Evolutionary conservation across 768 basidiomycete genomes (phyloP), one percentile per base, ranked within the genome.

Genomic region (Podaxis sp.): DNA sequence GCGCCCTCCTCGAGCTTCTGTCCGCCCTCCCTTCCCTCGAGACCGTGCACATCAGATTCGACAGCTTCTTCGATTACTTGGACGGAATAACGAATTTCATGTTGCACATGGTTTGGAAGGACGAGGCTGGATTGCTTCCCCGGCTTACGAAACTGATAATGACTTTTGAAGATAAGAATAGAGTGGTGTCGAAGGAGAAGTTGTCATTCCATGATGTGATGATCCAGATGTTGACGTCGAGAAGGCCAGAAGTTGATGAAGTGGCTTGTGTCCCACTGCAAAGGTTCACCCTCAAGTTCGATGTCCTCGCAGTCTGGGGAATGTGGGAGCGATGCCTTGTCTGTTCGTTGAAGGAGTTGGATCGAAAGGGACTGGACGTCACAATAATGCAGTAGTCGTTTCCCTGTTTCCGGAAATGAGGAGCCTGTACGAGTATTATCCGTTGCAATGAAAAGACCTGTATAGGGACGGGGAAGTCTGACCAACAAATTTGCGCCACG

Each of bases 151-250:
- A 55, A 5, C 36, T 55, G n/a, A 7, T 17, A n/a, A 33, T 55
- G 5, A 38, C 53, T 19, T 19, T 55, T 3, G 36, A 37, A 36
- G 53, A 55, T 55, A 29, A 55, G 36, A 55, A 33, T 22, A 55
- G 36, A 17, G 53, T 55, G 29, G 53, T 55, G 36, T 38, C 53
- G 33, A 55, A 55, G 33, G 53, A 55, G 53, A 37, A 17, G 33
- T 36, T 55, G 3, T n/a, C 53, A 33, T 55, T 55, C 53, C 53
- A 55, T 33, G 53, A 37, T 19, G 53, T 55, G 9, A 55, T 55
- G 53, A n/a, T 55, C 0, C 29, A 55, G 19, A 22, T n/a, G 36
- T 55, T 55, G 36, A 17, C 33, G n/a, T 55, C 53, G 17, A 33
- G 53, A 33, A 12, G 33, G 36, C n/a, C 17, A 19, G 3, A 36